Conservation (phyloP, 352 stramenopile genomes). For the Thraustochytrium sp. region DNA sequence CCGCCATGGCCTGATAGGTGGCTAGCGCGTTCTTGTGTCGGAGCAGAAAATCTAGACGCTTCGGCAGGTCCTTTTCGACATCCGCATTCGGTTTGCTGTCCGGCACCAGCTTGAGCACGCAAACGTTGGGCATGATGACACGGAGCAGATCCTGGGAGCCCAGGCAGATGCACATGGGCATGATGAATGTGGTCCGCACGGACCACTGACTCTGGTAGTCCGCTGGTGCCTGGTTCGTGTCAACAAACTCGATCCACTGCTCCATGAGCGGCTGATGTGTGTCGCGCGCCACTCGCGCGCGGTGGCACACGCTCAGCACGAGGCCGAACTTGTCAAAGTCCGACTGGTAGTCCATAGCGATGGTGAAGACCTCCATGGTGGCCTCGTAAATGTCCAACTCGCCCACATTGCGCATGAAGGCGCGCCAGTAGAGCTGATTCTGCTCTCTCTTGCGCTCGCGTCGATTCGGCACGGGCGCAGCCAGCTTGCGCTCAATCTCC, state of each 20-base stretch:
- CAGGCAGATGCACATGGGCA: conserved; percentile 31
- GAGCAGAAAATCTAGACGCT: not conserved
- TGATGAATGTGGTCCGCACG: not conserved
- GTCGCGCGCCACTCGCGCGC: not conserved
- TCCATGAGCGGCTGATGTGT: conserved; percentile 33
- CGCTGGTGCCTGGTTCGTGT: not conserved
- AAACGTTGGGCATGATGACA: not conserved
- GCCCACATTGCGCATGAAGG: not conserved
- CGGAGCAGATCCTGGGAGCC: not conserved
- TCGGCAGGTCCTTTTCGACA: not conserved
- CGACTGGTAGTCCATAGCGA: not conserved
- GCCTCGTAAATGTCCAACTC: conserved; percentile 7
- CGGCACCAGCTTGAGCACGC: conserved; percentile 19
- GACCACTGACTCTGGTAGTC: conserved; percentile 34
- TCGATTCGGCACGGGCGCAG: not conserved
- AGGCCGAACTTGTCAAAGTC: not conserved
- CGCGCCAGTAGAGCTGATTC: not conserved
- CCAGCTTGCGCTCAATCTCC: not conserved
- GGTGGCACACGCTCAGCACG: not conserved
- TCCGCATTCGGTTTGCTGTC: not conserved
- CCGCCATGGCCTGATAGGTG: not conserved
- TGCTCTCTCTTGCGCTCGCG: not conserved
- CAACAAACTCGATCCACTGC: conserved; percentile 41
- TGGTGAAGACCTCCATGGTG: not conserved
- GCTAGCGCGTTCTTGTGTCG: not conserved